These are phyloP conservation scores for Pharnaceum exiguum DNA, from an alignment of 148 eudicot genomes.

Conservation along the genomic window DNA sequence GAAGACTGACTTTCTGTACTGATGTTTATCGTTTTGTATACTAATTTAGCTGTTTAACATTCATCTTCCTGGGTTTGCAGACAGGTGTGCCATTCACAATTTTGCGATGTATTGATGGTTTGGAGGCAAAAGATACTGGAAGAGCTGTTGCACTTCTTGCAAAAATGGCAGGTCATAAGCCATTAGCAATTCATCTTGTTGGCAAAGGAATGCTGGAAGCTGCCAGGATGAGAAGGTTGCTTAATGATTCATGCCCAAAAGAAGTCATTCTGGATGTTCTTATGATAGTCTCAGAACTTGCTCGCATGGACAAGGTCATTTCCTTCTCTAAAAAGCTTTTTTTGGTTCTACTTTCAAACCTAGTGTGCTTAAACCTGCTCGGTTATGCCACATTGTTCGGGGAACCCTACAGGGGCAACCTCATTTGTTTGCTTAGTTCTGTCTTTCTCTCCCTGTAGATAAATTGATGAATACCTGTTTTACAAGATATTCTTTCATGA, in stretches of 20 bases:
- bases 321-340: background rate
- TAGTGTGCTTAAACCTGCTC: background rate
- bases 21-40: background rate
- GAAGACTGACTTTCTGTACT: background rate
- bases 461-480: too few relatives aligned
- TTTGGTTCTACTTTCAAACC: too few relatives aligned
- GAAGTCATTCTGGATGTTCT: constrained; percentile 81
- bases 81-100: constrained; percentile 62
- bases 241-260: constrained; percentile 62
- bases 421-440: too few relatives aligned
- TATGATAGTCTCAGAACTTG: constrained; percentile 87
- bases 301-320: constrained; percentile 96
- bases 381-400: too few relatives aligned
- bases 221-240: constrained; percentile 61
- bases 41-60: background rate
- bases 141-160: constrained; percentile 89
- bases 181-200: constrained; percentile 69
- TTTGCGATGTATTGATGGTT: constrained; percentile 67
- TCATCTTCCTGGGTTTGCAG: constrained; percentile 32
- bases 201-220: constrained; percentile 78
- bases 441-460: too few relatives aligned
- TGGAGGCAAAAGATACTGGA: constrained; percentile 71
- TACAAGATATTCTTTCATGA: too few relatives aligned
- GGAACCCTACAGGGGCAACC: too few relatives aligned
- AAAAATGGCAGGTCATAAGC: constrained; percentile 62